Conservation (phyloP, 352 stramenopile genomes). For the Peronospora belbahrii region DNA sequence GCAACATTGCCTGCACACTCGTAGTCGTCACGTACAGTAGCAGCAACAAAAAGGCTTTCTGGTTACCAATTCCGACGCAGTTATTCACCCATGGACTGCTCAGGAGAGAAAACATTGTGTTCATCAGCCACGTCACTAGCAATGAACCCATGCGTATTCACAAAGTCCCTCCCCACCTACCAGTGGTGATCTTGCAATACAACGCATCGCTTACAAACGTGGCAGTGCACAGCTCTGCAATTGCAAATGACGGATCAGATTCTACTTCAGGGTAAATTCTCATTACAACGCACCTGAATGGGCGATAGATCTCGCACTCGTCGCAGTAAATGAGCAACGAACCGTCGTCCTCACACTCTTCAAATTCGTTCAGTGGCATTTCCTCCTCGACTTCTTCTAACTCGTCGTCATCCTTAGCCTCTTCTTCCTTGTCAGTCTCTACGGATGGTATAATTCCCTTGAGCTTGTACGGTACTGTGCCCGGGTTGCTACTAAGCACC, state of each 20-base stretch:
- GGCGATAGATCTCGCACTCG: constrained; percentile 68
- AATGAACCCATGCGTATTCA: not conserved
- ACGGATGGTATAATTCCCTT: constrained; percentile 11
- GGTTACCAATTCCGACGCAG: constrained; percentile 75
- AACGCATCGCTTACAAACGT: constrained; percentile 69
- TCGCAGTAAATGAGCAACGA: constrained; percentile 76
- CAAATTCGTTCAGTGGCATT: constrained; percentile 57
- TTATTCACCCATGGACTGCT: constrained; percentile 84
- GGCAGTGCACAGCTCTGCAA: constrained; percentile 62
- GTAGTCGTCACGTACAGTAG: constrained; percentile 65
- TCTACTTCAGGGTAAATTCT: not conserved
- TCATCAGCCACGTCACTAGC: not conserved
- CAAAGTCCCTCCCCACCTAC: constrained; percentile 14
- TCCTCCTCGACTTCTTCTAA: constrained; percentile 50
- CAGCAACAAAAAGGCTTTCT: constrained; percentile 74
- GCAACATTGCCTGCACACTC: constrained; percentile 42
- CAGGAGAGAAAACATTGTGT: not conserved
- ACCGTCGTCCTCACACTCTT: constrained; percentile 63
- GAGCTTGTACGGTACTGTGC: constrained; percentile 47
- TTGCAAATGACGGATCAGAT: not conserved
- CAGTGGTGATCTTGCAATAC: constrained; percentile 82
- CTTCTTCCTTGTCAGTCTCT: constrained; percentile 1
- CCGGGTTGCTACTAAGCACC: constrained; percentile 74
- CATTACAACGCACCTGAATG: constrained; percentile 37
- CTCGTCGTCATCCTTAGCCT: constrained; percentile 13